Base-by-base conservation (phyloP, 176 grass and related monocot genomes). In the Poa annua region DNA sequence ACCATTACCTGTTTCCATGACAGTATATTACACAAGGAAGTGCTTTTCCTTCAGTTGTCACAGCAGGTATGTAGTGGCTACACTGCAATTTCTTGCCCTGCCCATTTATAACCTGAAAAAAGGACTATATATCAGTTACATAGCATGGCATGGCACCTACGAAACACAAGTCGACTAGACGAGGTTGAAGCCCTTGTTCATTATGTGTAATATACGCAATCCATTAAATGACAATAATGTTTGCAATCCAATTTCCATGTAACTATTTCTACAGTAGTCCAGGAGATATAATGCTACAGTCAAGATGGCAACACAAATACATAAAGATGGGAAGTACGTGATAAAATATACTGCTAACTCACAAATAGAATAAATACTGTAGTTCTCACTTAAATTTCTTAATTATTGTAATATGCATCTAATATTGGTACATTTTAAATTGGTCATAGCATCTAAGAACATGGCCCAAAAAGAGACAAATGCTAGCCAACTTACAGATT, bases 21-120 rank as follows among this genome's bases (percentile, higher is more conserved):
- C 96, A 96, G 65, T 96, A 99, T 83, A 99, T 99, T 72, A 99
- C 96, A 86, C 96, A 99, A 81, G 96, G 96, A 90, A 99, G 91
- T 89, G 84, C 20, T 79, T 87, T 92, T 81, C 89, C 91, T 87
- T 99, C 93, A 22, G 93, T 91, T 71, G 96, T 90, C 56, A 89
- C 81, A 84, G 81, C 87, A 38, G 96, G 96, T 81, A 87, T 79
- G 83, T 99, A 99, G 78, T 99, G 93, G 78, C 91, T 99, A 76
- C 93, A 99, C 64, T 96, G 89, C 74, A 99, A 89, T 73, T 96
- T 99, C 81, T 94, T 99, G 29, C 96, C 91, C 84, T 89, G 93
- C 51, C 65, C 85, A 92, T 99, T 99, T 88, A 94, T 80, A 10
- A 99, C 87, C 96, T 99, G 84, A 74, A 87, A 86, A 77, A 8